A percentile compares a stretch with the other conserved stretches of the same genome.
Conservation (phyloP, 805 yeast genomes). For the Debaryomyces prosopidis region DNA sequence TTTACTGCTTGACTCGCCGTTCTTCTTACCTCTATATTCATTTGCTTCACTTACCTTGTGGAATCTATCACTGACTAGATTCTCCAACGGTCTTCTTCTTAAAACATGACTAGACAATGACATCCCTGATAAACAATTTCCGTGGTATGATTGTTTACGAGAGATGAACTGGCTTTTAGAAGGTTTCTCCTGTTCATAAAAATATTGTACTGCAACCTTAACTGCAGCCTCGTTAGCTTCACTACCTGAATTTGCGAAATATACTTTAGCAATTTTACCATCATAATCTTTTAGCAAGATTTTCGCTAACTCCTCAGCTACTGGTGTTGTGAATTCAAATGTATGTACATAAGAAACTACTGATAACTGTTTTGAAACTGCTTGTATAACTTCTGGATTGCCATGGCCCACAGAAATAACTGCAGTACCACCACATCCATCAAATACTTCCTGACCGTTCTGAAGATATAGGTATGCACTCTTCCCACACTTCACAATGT, state of each 20-base stretch:
- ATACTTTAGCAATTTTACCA: conserved; percentile 44
- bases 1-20: conserved; percentile 20
- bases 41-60: conserved; percentile 22
- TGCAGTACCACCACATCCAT: conserved; percentile 32
- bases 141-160: conserved; percentile 27
- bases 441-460: conserved; percentile 16
- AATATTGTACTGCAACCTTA: conserved; percentile 27
- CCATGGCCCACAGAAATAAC: conserved; percentile 34
- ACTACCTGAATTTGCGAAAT: conserved; percentile 33
- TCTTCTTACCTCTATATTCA: conserved; percentile 30
- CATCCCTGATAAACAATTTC: conserved; percentile 26
- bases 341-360: conserved; percentile 24
- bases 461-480: conserved; percentile 1
- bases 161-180: conserved; percentile 15
- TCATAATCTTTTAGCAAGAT: conserved; percentile 39
- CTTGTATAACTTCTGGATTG: conserved; percentile 21
- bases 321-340: conserved; percentile 19
- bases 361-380: conserved; percentile 20
- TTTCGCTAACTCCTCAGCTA: conserved; percentile 25
- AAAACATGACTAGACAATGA: conserved; percentile 17
- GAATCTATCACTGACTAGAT: conserved; percentile 14
- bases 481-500: background rate
- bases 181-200: conserved; percentile 19
- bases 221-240: conserved; percentile 31
- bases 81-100: conserved; percentile 19